Evolutionary conservation across 208 protist species (phyloP).

Genomic region (Acanthamoeba royreba): DNA sequence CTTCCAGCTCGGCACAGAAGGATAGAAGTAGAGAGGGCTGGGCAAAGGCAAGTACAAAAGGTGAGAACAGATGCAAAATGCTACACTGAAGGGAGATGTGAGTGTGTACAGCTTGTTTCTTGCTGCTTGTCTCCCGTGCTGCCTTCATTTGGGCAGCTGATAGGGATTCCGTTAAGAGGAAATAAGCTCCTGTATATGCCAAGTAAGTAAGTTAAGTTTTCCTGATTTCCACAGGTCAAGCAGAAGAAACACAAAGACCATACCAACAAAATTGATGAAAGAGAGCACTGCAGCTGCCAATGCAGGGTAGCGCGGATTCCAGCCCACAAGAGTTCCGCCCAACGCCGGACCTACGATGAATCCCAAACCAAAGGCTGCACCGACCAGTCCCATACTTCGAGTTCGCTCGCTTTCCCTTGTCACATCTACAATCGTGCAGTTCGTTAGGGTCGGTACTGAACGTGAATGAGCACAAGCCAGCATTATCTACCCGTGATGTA

Average conservation of each 20-base stretch:
- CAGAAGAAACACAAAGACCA: background rate
- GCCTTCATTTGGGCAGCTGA: background rate
- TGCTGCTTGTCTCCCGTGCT: background rate
- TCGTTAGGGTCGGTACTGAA: too few species aligned
- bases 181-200: background rate
- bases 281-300: background rate
- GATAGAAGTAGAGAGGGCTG: background rate
- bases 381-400: background rate
- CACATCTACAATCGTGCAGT: background rate
- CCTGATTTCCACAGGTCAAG: too few species aligned
- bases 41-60: too few species aligned
- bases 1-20: background rate
- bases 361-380: background rate
- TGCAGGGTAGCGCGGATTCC: background rate
- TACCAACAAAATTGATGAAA: background rate
- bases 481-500: conserved; percentile 30
- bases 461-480: too few species aligned
- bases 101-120: background rate
- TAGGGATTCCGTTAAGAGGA: background rate
- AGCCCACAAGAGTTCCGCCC: background rate
- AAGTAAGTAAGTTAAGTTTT: too few species aligned
- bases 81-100: background rate
- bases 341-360: background rate
- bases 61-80: too few species aligned
- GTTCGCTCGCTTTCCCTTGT: background rate